Evolutionary conservation across 2,329 filamentous ascomycete species (phyloP), one percentile per base, ranked within the genome.

Genomic region (Paramyrothecium sp.): DNA sequence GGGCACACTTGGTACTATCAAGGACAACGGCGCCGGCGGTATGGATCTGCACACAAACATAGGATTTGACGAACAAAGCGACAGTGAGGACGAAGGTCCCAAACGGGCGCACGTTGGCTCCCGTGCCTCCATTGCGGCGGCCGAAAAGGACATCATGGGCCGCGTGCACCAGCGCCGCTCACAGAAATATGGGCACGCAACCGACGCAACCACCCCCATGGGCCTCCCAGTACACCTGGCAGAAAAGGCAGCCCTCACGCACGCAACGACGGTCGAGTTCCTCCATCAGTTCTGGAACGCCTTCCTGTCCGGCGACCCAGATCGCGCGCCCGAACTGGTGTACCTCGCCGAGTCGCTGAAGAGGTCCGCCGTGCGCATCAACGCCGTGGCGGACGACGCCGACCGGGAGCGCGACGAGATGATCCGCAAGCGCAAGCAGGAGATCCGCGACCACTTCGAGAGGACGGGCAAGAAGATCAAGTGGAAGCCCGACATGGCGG

Each of bases 211-310:
- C 64, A 80, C 71, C 54, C 82, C 74, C 63, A 89, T 81, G 86
- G 78, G 80, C 22, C 66, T 78, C 3, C 77, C 88, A 3, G 67
- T 76, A 2, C 79, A 83, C 2, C 76, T 89, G 20, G 77, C 84
- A 3, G 80, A 87, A 48, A 84, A 84, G 56, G 87, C 84, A 63
- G 76, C 75, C 46, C 73, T 86, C 56, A 97, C 94, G 0, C 92
- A 98, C 71, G 93, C 93, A 54, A 99, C 95, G 0, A 96, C 92
- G 0, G 89, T 91, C 41, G 95, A 99, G 69, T 99, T 98, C 67
- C 78, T 99, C n/a, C 91, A 94, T 66, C 96, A 98, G 72, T 99
- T 99, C 77, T 99, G 94, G 94, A 84, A 86, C 34, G 87, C 93
- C 0, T 99, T 96, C 68, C 81, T 96, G 23, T 97, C 93, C 0